A percentile compares a stretch with the other conserved stretches of the same genome.
Evolutionary conservation across 73 alveolate species (phyloP).

Genomic region (Tetrahymena malaccensis): DNA sequence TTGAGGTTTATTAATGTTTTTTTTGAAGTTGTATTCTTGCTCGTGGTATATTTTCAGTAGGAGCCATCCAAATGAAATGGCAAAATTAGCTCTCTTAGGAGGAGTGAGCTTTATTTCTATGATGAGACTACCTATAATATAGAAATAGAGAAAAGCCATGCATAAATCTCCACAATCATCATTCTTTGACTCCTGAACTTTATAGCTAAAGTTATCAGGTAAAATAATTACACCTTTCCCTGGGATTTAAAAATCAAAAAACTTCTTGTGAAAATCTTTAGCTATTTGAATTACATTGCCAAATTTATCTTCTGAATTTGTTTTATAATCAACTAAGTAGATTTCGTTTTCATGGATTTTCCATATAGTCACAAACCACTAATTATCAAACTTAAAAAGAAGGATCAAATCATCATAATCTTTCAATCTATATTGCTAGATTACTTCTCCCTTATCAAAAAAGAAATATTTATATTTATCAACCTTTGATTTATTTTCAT

Average conservation of each 20-base stretch:
- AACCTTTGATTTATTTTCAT: background rate
- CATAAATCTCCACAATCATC: background rate
- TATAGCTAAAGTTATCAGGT: background rate
- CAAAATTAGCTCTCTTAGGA: background rate
- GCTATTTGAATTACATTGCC: background rate
- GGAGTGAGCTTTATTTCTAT: background rate
- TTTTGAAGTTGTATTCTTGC: background rate
- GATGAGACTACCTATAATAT: background rate
- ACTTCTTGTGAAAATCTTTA: background rate
- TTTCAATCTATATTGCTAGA: background rate
- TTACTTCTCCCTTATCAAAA: background rate
- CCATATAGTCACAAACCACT: background rate
- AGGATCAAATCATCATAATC: background rate
- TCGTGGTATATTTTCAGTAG: background rate
- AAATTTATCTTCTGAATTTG: background rate
- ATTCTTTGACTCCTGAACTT: background rate
- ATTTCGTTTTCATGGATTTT: background rate
- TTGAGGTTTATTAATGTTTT: background rate
- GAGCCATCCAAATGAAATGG: background rate
- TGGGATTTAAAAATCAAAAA: background rate
- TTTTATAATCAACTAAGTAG: background rate
- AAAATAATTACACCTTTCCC: background rate
- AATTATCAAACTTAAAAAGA: background rate
- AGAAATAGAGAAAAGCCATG: background rate
- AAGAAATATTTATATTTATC: background rate